These are phyloP conservation scores for Vaccinium macrocarpon DNA, from an alignment of 148 eudicot species.

Conservation along the genomic window DNA sequence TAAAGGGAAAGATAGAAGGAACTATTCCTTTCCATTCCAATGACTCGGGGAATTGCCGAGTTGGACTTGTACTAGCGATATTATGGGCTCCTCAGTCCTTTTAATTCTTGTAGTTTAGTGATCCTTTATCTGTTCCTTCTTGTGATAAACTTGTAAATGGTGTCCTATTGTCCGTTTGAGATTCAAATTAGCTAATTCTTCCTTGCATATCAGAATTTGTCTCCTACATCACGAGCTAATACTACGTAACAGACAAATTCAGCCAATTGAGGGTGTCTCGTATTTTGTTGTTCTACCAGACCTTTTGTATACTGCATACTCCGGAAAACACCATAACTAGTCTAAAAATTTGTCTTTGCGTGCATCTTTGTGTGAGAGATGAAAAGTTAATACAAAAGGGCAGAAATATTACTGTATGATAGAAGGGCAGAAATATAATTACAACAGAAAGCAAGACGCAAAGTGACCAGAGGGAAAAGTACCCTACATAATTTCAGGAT, in stretches of 20 bases:
- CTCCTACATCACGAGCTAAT: not conserved
- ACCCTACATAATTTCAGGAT: not conserved
- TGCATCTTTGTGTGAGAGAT: not conserved
- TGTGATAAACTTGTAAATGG: no score
- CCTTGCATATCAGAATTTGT: not conserved
- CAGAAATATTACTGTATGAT: not conserved
- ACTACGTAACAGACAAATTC: not conserved
- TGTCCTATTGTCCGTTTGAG: no score
- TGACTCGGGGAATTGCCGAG: no score
- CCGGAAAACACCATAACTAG: not conserved
- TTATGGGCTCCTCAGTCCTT: no score
- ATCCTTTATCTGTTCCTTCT: no score
- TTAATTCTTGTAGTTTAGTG: not conserved
- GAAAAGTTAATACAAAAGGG: not conserved
- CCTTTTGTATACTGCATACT: not conserved
- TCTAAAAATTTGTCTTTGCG: not conserved
- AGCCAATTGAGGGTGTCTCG: not conserved
- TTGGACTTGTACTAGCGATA: no score
- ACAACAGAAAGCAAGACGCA: not conserved
- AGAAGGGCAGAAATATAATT: not conserved
- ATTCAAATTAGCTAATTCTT: no score
- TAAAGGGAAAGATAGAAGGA: no score
- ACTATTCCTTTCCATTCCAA: no score
- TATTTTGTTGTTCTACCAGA: not conserved
- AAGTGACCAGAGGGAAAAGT: not conserved